Conservation (phyloP, 352 stramenopile genomes). For the Hyaloperonospora brassicae region DNA sequence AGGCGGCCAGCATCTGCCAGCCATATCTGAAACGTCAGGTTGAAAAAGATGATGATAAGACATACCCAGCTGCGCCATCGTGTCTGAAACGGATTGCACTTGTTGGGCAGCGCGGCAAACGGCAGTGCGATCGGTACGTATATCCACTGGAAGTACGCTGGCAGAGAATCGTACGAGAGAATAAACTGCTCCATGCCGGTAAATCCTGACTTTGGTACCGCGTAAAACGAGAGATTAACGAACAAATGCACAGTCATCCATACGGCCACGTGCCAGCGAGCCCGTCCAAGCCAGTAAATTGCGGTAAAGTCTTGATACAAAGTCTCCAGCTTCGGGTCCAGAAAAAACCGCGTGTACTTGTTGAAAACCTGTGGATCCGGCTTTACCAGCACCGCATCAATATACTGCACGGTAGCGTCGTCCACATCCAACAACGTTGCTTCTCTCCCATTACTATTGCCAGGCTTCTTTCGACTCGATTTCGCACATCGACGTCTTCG, state of each 20-base stretch:
- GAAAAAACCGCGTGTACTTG: slow-evolving; percentile 71
- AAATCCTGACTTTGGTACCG: slow-evolving; percentile 52
- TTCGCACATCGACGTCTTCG: slow-evolving; percentile 16
- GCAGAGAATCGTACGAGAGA: slow-evolving; percentile 32
- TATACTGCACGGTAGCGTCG: slow-evolving; percentile 62
- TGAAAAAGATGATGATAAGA: slow-evolving; percentile 69
- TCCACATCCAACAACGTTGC: slow-evolving; percentile 31
- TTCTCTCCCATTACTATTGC: slow-evolving; percentile 22
- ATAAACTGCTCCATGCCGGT: slow-evolving; percentile 64
- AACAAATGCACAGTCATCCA: slow-evolving; percentile 68
- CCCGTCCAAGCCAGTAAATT: slow-evolving; percentile 71
- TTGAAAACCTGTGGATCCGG: slow-evolving; percentile 69
- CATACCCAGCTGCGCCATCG: slow-evolving; percentile 70
- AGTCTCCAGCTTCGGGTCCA: slow-evolving; percentile 61
- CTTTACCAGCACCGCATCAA: slow-evolving; percentile 66
- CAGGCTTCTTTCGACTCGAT: slow-evolving; percentile 10
- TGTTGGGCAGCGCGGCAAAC: slow-evolving; percentile 60
- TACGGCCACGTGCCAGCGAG: slow-evolving; percentile 61
- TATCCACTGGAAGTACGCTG: slow-evolving; percentile 54
- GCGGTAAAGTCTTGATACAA: slow-evolving; percentile 83
- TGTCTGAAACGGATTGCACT: slow-evolving; percentile 63
- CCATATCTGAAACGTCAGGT: slow-evolving; percentile 71
- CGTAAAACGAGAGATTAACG: slow-evolving; percentile 56
- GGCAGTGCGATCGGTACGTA: slow-evolving; percentile 67
- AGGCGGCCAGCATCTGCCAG: slow-evolving; percentile 49